Conservation (phyloP, 2,329 filamentous ascomycete species). For the Claviceps arundinis region DNA sequence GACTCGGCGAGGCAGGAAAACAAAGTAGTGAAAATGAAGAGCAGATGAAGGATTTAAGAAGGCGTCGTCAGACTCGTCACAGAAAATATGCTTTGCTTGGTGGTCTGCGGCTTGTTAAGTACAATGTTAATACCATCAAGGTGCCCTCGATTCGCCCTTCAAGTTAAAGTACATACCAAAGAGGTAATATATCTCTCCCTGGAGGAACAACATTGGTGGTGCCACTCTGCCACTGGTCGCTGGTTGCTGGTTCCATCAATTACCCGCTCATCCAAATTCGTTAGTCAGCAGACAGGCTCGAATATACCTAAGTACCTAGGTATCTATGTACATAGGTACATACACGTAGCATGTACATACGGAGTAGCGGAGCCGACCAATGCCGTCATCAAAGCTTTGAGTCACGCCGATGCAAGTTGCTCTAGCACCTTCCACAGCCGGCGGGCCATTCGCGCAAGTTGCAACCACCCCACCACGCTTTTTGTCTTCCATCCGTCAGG, state of each 20-base stretch:
- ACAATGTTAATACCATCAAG: background rate
- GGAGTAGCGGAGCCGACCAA: background rate
- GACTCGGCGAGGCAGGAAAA: background rate
- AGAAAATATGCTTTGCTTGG: background rate
- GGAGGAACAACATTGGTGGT: too few relatives aligned
- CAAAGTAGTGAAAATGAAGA: background rate
- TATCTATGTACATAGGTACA: too few relatives aligned
- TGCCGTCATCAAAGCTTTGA: background rate
- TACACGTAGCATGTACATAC: too few relatives aligned
- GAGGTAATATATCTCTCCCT: background rate
- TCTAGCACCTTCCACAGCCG: constrained; percentile 9
- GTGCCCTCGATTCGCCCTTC: background rate
- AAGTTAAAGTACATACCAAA: background rate
- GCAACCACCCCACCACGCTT: constrained; percentile 10
- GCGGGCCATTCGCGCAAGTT: background rate
- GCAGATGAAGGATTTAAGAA: background rate
- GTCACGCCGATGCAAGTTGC: background rate
- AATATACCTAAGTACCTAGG: too few relatives aligned
- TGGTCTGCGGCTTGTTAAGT: background rate
- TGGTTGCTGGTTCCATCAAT: too few relatives aligned
- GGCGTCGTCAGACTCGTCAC: background rate
- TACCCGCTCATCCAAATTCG: too few relatives aligned
- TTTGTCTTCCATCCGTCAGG: constrained; percentile 16
- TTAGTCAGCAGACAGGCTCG: too few relatives aligned
- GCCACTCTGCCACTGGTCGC: too few relatives aligned